Evolutionary conservation across 805 yeast species (phyloP).

Genomic region (Phaffomyces thermotolerans): DNA sequence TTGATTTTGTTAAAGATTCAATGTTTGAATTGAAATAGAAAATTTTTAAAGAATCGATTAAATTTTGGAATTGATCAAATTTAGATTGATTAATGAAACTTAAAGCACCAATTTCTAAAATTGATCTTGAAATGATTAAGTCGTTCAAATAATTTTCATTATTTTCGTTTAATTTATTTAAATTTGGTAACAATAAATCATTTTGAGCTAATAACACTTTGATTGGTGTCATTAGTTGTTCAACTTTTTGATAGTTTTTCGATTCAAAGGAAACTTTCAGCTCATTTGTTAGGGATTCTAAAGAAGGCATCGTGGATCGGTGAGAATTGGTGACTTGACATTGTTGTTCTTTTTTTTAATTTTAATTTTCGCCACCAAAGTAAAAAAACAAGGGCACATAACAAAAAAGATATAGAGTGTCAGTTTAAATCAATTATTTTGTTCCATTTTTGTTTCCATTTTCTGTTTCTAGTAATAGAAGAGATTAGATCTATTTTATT

Average conservation of each 20-base stretch:
- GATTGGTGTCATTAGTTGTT: constrained; percentile 56
- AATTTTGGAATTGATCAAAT: constrained; percentile 61
- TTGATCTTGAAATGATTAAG: constrained; percentile 68
- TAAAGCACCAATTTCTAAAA: constrained; percentile 84
- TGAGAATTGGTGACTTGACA: no score
- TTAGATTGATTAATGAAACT: constrained; percentile 60
- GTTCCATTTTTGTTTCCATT: no score
- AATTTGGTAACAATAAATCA: constrained; percentile 65
- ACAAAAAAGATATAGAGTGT: no score
- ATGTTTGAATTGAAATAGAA: constrained; percentile 50
- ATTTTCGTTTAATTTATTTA: constrained; percentile 20
- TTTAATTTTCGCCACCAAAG: no score
- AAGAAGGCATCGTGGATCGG: constrained; percentile 32
- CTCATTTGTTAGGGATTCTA: constrained; percentile 63
- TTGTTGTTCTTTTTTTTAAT: no score
- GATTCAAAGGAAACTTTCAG: constrained; percentile 57
- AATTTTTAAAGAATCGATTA: constrained; percentile 65
- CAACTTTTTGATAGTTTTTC: constrained; percentile 56
- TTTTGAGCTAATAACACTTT: constrained; percentile 75
- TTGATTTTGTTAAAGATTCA: constrained; percentile 33
- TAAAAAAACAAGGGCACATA: no score
- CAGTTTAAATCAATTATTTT: no score
- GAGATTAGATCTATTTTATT: no score
- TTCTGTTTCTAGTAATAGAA: no score
- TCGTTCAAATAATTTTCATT: constrained; percentile 48